These are phyloP conservation scores for Speleostelium caveatum DNA, from an alignment of 78 protist species.

Conservation along the genomic window DNA sequence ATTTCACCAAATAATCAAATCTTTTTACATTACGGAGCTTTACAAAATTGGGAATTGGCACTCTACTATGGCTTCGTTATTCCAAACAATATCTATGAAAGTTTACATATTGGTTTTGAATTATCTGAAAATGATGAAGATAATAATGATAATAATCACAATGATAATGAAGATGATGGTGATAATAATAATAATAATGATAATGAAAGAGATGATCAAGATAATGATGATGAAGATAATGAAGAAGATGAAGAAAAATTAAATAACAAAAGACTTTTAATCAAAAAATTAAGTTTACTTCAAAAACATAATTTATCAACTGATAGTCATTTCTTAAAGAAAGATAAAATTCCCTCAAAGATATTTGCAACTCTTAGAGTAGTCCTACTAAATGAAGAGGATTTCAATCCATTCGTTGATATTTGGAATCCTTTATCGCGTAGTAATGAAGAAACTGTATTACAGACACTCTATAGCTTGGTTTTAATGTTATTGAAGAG, in stretches of 20 bases:
- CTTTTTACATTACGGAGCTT: constrained; percentile 69
- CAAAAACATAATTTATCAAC: background rate
- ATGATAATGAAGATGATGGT: background rate
- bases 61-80: constrained; percentile 70
- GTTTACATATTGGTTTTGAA: constrained; percentile 64
- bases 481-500: constrained; percentile 37
- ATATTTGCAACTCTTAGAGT: constrained; percentile 52
- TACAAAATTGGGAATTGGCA: constrained; percentile 75
- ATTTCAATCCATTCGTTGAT: constrained; percentile 55
- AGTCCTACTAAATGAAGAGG: constrained; percentile 11
- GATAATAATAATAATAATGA: background rate
- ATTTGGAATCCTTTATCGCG: constrained; percentile 62
- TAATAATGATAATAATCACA: background rate
- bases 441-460: constrained; percentile 31
- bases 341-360: constrained; percentile 32
- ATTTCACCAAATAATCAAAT: constrained; percentile 52
- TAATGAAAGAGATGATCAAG: background rate
- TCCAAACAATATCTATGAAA: constrained; percentile 59
- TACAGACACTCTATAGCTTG: constrained; percentile 47
- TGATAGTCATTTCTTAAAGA: constrained; percentile 36
- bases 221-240: background rate
- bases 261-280: no score
- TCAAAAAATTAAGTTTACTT: constrained; percentile 6
- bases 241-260: background rate
- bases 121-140: constrained; percentile 4